A percentile compares a stretch with the other conserved stretches of the same genome.
Evolutionary conservation across 176 grass and related monocot genomes (phyloP).

Genomic region (Cenchrus fungigraminus): DNA sequence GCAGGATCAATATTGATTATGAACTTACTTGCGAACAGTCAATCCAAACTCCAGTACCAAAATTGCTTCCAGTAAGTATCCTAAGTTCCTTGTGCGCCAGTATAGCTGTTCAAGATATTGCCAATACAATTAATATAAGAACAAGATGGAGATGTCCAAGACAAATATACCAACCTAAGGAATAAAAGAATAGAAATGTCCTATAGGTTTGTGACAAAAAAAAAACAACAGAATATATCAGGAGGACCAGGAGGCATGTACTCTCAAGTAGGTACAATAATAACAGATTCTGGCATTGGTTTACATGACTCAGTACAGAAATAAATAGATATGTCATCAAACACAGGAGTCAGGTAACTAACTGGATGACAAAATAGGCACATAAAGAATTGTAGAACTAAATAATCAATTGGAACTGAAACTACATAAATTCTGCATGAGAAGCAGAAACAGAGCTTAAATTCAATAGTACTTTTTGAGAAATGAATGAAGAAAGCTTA

Average conservation of each 20-base stretch:
- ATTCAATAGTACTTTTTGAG: neutral
- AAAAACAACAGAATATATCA: neutral
- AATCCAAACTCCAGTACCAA: slow-evolving; percentile 93
- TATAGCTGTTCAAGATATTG: slow-evolving; percentile 72
- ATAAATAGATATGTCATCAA: slow-evolving; percentile 6
- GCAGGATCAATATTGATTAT: neutral
- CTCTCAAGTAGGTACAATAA: neutral
- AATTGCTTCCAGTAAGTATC: slow-evolving; percentile 95
- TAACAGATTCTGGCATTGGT: neutral
- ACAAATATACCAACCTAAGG: slow-evolving; percentile 21
- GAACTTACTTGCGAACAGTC: slow-evolving; percentile 73
- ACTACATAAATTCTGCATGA: neutral
- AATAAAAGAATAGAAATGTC: slow-evolving; percentile 5
- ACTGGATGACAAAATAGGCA: neutral
- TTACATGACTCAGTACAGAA: neutral
- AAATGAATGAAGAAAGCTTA: neutral
- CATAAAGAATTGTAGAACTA: neutral
- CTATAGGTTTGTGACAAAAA: neutral
- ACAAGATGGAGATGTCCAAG: slow-evolving; percentile 13
- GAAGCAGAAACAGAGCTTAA: slow-evolving; percentile 15
- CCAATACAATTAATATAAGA: slow-evolving; percentile 20
- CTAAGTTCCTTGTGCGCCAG: slow-evolving; percentile 87
- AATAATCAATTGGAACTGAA: neutral
- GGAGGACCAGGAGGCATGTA: neutral
- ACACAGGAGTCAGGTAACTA: neutral